Conservation (phyloP, 1,284 basidiomycete species). For the Phaffia rhodozyma region DNA sequence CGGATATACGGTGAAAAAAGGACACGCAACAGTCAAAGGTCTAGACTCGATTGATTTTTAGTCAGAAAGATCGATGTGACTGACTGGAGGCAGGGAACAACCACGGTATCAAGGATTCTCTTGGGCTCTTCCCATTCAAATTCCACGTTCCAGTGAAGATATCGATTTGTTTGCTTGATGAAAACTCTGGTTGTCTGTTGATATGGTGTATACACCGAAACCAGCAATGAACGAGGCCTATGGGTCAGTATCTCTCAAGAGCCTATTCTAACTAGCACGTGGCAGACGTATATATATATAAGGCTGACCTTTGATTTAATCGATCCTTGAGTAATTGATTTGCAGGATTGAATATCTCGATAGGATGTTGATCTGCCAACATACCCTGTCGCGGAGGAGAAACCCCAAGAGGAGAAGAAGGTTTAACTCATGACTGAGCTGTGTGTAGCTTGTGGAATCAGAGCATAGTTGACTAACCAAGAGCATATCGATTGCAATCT, state of each 20-base stretch:
- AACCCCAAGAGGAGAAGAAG: no score
- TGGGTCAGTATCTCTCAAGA: no score
- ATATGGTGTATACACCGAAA: conserved; percentile 13
- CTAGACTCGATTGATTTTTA: not conserved
- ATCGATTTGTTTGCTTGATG: conserved; percentile 55
- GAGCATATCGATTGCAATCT: conserved; percentile 88
- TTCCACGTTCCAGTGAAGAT: conserved; percentile 93
- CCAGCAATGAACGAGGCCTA: not conserved
- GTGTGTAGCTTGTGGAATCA: no score
- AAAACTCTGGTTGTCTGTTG: conserved; percentile 54
- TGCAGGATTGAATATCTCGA: conserved; percentile 87
- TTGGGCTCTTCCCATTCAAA: conserved; percentile 72
- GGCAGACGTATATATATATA: conserved; percentile 7
- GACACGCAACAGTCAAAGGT: not conserved
- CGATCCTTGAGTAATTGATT: conserved; percentile 70
- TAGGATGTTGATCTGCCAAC: conserved; percentile 70
- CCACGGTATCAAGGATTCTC: conserved; percentile 79
- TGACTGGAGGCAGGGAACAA: conserved; percentile 53
- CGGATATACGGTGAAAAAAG: not conserved
- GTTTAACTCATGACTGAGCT: no score
- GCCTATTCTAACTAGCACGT: not conserved
- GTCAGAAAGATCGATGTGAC: not conserved
- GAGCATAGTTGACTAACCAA: conserved; percentile 44
- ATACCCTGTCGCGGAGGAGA: conserved; percentile 54
- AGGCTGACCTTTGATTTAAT: conserved; percentile 49